These are phyloP conservation scores for Tephrocybe sp. DNA, from an alignment of 768 basidiomycete species.

Conservation along the genomic window DNA sequence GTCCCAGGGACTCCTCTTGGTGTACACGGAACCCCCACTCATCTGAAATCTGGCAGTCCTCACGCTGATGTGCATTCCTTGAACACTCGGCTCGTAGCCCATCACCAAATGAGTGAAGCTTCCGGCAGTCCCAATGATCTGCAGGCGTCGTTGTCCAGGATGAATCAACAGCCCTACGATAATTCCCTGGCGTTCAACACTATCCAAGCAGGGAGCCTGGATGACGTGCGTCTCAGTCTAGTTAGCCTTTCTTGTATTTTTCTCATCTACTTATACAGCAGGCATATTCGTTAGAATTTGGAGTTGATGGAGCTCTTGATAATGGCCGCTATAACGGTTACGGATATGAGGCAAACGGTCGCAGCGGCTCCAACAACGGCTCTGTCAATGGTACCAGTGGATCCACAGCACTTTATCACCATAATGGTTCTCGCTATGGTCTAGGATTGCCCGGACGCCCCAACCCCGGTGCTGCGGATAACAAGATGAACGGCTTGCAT, in stretches of 20 bases:
- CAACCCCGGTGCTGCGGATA: conserved; percentile 48
- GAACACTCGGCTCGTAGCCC: conserved; percentile 62
- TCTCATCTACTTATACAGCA: conserved; percentile 21
- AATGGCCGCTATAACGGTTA: conserved; percentile 56
- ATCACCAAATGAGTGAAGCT: conserved; percentile 51
- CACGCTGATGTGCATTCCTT: conserved; percentile 58
- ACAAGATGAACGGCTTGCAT: conserved; percentile 88
- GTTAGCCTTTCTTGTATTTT: conserved; percentile 3
- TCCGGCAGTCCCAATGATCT: conserved; percentile 54
- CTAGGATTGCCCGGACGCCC: conserved; percentile 58
- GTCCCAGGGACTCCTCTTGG: conserved; percentile 82
- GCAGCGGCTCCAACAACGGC: conserved; percentile 25
- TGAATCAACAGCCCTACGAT: conserved; percentile 61
- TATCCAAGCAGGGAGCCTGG: conserved; percentile 45
- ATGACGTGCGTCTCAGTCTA: conserved; percentile 49
- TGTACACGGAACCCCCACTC: conserved; percentile 44
- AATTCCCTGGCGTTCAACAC: conserved; percentile 55
- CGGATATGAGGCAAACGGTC: conserved; percentile 50
- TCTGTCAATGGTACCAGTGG: conserved; percentile 45
- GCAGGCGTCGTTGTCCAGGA: conserved; percentile 71
- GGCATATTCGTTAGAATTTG: conserved; percentile 61
- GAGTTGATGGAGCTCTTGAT: conserved; percentile 52
- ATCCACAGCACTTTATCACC: conserved; percentile 79
- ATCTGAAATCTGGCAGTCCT: conserved; percentile 70
- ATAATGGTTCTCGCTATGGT: conserved; percentile 77